Evolutionary conservation across 2,329 filamentous ascomycete genomes (phyloP).

Genomic region (Helminthosporium solani): DNA sequence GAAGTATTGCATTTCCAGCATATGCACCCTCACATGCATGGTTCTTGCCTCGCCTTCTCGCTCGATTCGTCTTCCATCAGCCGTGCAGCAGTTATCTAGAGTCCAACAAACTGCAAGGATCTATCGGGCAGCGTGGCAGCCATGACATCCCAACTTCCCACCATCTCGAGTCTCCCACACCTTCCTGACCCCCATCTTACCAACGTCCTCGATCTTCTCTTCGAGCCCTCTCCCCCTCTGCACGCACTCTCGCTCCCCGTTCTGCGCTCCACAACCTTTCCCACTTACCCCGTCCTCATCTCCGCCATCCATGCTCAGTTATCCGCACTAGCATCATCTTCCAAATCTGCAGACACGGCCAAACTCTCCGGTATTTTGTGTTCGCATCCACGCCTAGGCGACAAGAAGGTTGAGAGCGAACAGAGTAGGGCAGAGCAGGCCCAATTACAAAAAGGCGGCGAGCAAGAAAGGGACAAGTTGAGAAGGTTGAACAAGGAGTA

Average conservation of each 20-base stretch:
- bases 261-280: slow-evolving; percentile 61
- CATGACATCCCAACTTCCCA: slow-evolving; percentile 56
- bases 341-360: slow-evolving; percentile 50
- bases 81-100: too few relatives aligned
- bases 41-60: too few relatives aligned
- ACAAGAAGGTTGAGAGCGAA: slow-evolving; percentile 76
- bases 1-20: too few relatives aligned
- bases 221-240: slow-evolving; percentile 77
- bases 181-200: slow-evolving; percentile 59
- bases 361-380: slow-evolving; percentile 72
- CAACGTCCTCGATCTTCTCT: slow-evolving; percentile 71
- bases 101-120: too few relatives aligned
- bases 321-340: slow-evolving; percentile 38
- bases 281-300: slow-evolving; percentile 70
- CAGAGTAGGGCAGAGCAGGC: slow-evolving; percentile 82
- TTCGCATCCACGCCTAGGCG: slow-evolving; percentile 81
- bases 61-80: too few relatives aligned
- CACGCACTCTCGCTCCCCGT: slow-evolving; percentile 70
- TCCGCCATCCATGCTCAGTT: slow-evolving; percentile 65
- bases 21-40: too few relatives aligned
- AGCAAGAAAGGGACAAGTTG: slow-evolving; percentile 59
- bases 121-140: too few relatives aligned
- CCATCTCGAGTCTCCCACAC: slow-evolving; percentile 56
- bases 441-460: slow-evolving; percentile 58
- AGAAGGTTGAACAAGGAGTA: slow-evolving; percentile 71